Evolutionary conservation across 768 basidiomycete species (phyloP).

Genomic region (Leccinum truebloodii): DNA sequence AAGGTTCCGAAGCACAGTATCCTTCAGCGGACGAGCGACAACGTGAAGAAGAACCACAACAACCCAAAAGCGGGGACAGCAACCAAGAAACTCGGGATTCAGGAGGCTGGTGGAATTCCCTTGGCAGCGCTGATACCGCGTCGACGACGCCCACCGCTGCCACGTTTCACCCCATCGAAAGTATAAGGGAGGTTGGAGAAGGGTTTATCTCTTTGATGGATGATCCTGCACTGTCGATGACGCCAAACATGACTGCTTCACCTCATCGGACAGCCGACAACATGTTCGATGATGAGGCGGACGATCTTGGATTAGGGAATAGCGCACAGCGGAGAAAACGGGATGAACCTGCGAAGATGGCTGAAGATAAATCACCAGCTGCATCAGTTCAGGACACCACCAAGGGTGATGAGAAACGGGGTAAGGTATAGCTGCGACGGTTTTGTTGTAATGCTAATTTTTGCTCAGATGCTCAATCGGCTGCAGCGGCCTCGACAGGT

Average conservation of each 20-base stretch:
- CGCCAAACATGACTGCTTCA: conserved; percentile 21
- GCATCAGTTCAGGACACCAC: conserved; percentile 19
- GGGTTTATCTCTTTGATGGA: conserved; percentile 89
- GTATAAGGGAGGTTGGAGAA: conserved; percentile 43
- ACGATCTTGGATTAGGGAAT: conserved; percentile 93
- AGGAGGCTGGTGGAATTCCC: conserved; percentile 65
- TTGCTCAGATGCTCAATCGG: conserved; percentile 10
- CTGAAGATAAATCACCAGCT: conserved; percentile 24
- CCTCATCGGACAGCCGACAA: conserved; percentile 13
- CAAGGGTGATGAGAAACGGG: conserved; percentile 32
- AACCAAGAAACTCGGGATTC: conserved; percentile 40
- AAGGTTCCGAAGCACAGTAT: conserved; percentile 16
- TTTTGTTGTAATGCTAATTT: neutral
- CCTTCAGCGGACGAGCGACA: conserved; percentile 3
- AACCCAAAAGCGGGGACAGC: conserved; percentile 26
- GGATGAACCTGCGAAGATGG: conserved; percentile 28
- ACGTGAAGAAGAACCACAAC: conserved; percentile 7
- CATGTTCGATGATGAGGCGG: conserved; percentile 58
- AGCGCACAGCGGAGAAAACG: conserved; percentile 42
- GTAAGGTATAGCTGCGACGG: conserved; percentile 18
- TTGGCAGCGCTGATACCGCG: conserved; percentile 38
- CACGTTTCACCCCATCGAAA: conserved; percentile 59
- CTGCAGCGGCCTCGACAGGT: conserved; percentile 39
- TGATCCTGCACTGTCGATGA: conserved; percentile 45
- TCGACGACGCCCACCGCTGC: conserved; percentile 75